A percentile compares a stretch with the other conserved stretches of the same genome.
Conservation (phyloP, 108 stramenopile genomes). For the Fistulifera pelliculosa region DNA sequence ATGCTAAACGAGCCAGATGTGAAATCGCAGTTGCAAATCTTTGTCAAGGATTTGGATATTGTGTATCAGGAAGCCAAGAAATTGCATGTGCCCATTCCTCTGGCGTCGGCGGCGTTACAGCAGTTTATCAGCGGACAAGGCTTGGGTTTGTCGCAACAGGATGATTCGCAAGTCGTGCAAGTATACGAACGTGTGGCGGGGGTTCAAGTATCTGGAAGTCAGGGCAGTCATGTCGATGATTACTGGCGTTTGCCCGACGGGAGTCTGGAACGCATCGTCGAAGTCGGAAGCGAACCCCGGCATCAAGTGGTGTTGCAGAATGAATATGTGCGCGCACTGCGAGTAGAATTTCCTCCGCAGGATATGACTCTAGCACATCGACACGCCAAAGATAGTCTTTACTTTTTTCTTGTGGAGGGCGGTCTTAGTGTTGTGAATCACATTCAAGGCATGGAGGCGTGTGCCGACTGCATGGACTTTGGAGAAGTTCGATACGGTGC, state of each 20-base stretch:
- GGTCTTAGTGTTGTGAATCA: conserved; percentile 59
- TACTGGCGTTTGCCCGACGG: conserved; percentile 44
- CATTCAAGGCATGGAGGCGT: conserved; percentile 44
- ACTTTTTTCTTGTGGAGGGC: conserved; percentile 45
- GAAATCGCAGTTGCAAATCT: conserved; percentile 51
- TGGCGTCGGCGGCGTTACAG: conserved; percentile 58
- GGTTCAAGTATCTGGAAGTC: conserved; percentile 32
- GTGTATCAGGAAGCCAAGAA: conserved; percentile 55
- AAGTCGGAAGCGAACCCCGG: conserved; percentile 42
- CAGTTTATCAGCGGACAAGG: conserved; percentile 53
- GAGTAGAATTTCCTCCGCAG: conserved; percentile 41
- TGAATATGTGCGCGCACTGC: conserved; percentile 46
- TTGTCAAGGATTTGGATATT: conserved; percentile 78
- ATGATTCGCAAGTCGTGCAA: conserved; percentile 68
- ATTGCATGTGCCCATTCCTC: conserved; percentile 42
- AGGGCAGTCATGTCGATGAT: conserved; percentile 36
- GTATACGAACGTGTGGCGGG: conserved; percentile 60
- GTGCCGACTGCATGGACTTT: conserved; percentile 54
- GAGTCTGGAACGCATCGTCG: conserved; percentile 37
- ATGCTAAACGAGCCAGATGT: conserved; percentile 26
- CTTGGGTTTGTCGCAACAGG: conserved; percentile 45
- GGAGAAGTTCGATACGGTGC: conserved; percentile 41
- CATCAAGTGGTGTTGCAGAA: conserved; percentile 44
- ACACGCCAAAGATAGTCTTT: conserved; percentile 53
- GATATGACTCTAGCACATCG: conserved; percentile 56